phyloP scores from a whole-genome alignment of 2,329 filamentous ascomycete species.

The Colletotrichum sp. region DNA sequence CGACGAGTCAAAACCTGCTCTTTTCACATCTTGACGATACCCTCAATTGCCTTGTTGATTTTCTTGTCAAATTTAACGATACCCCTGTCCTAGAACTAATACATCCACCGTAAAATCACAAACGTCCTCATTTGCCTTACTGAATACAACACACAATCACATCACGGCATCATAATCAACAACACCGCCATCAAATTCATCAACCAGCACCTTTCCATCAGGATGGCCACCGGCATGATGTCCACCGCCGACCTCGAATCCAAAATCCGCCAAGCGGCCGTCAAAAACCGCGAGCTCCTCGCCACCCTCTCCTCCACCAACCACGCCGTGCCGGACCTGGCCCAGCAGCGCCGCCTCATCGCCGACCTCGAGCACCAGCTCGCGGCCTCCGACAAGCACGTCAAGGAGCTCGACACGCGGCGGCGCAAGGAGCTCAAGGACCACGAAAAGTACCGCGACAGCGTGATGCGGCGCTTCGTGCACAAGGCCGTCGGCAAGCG shows the following conservation, averaged over 20 bases:
- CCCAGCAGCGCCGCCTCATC: conserved; percentile 51
- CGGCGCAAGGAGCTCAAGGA: conserved; percentile 54
- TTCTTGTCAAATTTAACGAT: not conserved
- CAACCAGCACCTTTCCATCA: not conserved
- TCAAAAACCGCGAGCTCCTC: conserved; percentile 49
- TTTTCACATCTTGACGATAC: not conserved
- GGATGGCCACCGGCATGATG: not conserved
- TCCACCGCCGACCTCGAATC: conserved; percentile 30
- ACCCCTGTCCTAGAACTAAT: not conserved
- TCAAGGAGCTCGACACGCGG: conserved; percentile 42
- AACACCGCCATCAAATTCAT: not conserved
- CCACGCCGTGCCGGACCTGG: conserved; percentile 49
- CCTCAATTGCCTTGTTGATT: not conserved
- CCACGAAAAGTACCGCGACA: conserved; percentile 58
- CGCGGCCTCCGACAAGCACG: conserved; percentile 35
- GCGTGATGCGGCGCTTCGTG: conserved; percentile 54
- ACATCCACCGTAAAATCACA: not conserved
- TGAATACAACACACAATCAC: accelerated
- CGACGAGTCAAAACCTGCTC: not conserved
- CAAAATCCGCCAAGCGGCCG: conserved; percentile 43
- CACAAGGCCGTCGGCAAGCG: conserved; percentile 55
- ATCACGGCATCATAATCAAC: not conserved
- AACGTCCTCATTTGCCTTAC: not conserved
- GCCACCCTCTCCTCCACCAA: conserved; percentile 52
- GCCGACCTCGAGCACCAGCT: conserved; percentile 49